Percentiles rank a stretch among this genome's conserved stretches.
These are phyloP conservation scores for Linnemannia hyalina DNA, from an alignment of 192 early-diverging fungal species.

Conservation along the genomic window DNA sequence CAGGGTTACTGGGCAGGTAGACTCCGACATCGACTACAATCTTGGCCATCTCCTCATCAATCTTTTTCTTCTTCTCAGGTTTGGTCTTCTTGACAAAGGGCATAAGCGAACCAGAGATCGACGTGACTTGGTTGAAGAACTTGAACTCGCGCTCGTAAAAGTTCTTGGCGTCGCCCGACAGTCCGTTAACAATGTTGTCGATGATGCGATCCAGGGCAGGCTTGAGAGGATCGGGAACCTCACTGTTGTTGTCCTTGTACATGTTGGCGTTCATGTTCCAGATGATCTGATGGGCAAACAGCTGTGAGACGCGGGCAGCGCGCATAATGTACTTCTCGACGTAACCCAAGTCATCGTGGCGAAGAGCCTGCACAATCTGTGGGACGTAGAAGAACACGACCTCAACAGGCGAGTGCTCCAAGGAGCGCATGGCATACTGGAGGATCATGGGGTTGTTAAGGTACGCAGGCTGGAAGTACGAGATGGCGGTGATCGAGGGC, in stretches of 20 bases:
- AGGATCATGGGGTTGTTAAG: conserved; percentile 89
- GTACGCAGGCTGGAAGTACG: conserved; percentile 80
- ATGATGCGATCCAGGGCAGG: conserved; percentile 92
- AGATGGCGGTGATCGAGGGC: conserved; percentile 89
- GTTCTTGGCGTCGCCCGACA: conserved; percentile 89
- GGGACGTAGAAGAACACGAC: conserved; percentile 99
- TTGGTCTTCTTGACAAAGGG: conserved; percentile 92
- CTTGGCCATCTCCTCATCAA: conserved; percentile 97
- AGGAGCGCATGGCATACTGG: conserved; percentile 93
- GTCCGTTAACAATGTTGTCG: conserved; percentile 76
- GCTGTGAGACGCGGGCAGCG: conserved; percentile 93
- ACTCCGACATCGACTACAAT: conserved; percentile 97
- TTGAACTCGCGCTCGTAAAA: conserved; percentile 98
- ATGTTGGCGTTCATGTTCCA: conserved; percentile 99
- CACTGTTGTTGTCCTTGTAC: conserved; percentile 62
- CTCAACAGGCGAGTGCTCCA: conserved; percentile 93
- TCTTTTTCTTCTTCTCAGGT: conserved; percentile 97
- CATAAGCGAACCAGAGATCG: conserved; percentile 98
- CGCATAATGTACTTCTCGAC: conserved; percentile 95
- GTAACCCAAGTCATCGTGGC: conserved; percentile 90
- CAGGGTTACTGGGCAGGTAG: conserved; percentile 97
- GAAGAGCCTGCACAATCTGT: conserved; percentile 96
- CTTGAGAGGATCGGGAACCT: conserved; percentile 86
- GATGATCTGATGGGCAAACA: conserved; percentile 99
- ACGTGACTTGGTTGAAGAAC: conserved; percentile 96